A percentile compares a stretch with the other conserved stretches of the same genome.
These are phyloP conservation scores for Gynochthodes officinalis DNA, from an alignment of 257 asterid species.

Conservation along the genomic window DNA sequence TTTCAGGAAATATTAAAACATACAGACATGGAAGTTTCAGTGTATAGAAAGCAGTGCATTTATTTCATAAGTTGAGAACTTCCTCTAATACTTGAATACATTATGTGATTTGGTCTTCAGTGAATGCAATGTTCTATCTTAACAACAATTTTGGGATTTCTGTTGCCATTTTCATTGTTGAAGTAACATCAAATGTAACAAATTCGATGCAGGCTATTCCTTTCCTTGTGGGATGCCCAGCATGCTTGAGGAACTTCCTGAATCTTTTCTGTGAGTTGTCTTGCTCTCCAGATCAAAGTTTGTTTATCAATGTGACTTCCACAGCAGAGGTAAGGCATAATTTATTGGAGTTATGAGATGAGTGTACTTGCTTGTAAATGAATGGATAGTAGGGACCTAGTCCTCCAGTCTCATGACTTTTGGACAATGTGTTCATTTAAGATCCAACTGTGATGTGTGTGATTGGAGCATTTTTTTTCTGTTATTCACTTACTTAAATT, in stretches of 20 bases:
- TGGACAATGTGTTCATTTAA: background rate
- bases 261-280: conserved; percentile 94
- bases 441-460: background rate
- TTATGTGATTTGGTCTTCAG: background rate
- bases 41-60: background rate
- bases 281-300: conserved; percentile 93
- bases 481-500: background rate
- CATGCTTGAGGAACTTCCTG: conserved; percentile 93
- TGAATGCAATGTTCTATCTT: background rate
- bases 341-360: conserved; percentile 12
- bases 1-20: background rate
- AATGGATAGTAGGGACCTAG: background rate
- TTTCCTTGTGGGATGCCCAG: conserved; percentile 95
- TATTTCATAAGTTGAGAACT: background rate
- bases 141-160: too few species aligned
- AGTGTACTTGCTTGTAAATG: background rate
- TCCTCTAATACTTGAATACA: background rate
- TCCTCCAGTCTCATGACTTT: background rate
- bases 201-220: conserved; percentile 76
- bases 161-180: background rate
- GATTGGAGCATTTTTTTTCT: background rate
- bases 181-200: conserved; percentile 3
- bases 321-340: conserved; percentile 50
- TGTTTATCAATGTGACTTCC: conserved; percentile 84
- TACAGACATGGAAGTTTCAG: background rate